Evolutionary conservation across 1,284 basidiomycete species (phyloP), one percentile per base, ranked within the genome.

Genomic region (Anthracocystis setariae): DNA sequence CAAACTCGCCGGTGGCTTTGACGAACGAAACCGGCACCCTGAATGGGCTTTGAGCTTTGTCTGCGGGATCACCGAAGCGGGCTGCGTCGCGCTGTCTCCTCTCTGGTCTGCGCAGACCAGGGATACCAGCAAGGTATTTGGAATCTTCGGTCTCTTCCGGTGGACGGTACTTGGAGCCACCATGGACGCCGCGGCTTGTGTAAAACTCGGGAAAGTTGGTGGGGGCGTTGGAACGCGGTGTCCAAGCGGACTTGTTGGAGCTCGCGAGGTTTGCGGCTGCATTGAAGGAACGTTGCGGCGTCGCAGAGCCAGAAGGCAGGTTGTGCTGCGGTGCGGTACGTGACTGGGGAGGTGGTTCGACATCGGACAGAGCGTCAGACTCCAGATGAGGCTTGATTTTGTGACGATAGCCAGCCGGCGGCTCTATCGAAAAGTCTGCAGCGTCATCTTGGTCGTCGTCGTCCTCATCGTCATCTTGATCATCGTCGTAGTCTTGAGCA

Each of bases 21-120:
- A 76, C 75, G 42, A 78, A 78, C 12, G 68, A 47, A 20, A 77
- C 59, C 12, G 76, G 74, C 18, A 53, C 54, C n/a, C 71, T 37
- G 38, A 77, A 67, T 9, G 60, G 51, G 24, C 42, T 60, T 32
- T 59, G 55, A 9, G 53, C 46, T 20, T 46, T 9, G 20, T 63
- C 56, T 0, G 73, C 73, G 8, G 67, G 69, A 21, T 70, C 67
- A 12, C 63, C 68, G 21, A 61, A 62, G 39, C 62, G 73, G 17
- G 58, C 32, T 18, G 12, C 24, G 21, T 59, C 38, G 17, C 62
- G 53, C 27, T 43, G 46, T 53, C 42, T 54, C 18, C 49, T 43
- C 38, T 64, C 60, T 5, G 23, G 43, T 21, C 50, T 55, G 33
- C 65, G 65, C 10, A 73, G 37, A 8, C 70, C 70, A n/a, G 70